Evolutionary conservation across 148 eudicot genomes (phyloP).

Genomic region (Polygonum aviculare): DNA sequence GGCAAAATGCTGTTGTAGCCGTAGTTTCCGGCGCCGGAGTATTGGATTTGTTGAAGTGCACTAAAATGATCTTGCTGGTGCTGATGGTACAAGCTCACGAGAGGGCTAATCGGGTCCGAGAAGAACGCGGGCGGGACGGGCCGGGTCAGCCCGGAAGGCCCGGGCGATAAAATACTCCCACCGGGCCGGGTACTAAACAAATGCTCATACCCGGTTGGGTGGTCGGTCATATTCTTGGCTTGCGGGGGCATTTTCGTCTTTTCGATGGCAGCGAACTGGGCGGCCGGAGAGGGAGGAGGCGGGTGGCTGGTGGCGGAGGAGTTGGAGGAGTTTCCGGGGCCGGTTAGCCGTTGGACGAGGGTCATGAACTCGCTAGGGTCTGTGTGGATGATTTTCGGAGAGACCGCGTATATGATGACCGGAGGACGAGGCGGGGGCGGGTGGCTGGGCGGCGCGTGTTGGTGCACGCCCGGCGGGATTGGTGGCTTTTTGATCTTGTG

Average conservation of each 20-base stretch:
- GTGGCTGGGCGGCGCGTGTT: slow-evolving; percentile 14
- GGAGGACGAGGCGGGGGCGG: slow-evolving; percentile 44
- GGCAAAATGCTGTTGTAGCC: neutral
- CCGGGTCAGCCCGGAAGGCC: neutral
- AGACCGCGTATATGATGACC: slow-evolving; percentile 74
- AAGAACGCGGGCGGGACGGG: neutral
- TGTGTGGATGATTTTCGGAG: slow-evolving; percentile 83
- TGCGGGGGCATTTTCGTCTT: neutral
- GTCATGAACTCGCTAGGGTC: slow-evolving; percentile 78
- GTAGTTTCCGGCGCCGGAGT: neutral
- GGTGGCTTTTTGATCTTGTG: slow-evolving; percentile 80
- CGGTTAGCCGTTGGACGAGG: slow-evolving; percentile 84
- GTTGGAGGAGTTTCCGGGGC: slow-evolving; percentile 25
- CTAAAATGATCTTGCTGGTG: neutral
- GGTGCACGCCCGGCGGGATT: slow-evolving; percentile 18
- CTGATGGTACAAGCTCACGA: neutral
- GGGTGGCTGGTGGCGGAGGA: slow-evolving; percentile 8
- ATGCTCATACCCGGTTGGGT: neutral
- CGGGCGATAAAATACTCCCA: neutral
- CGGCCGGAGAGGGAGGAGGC: neutral
- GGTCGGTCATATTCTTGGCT: neutral
- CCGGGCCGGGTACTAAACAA: neutral
- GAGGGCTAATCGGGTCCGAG: neutral
- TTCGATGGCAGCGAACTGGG: neutral
- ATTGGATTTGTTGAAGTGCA: neutral